phyloP scores from a whole-genome alignment of 2,329 filamentous ascomycete species.

The Beauveria sp. region DNA sequence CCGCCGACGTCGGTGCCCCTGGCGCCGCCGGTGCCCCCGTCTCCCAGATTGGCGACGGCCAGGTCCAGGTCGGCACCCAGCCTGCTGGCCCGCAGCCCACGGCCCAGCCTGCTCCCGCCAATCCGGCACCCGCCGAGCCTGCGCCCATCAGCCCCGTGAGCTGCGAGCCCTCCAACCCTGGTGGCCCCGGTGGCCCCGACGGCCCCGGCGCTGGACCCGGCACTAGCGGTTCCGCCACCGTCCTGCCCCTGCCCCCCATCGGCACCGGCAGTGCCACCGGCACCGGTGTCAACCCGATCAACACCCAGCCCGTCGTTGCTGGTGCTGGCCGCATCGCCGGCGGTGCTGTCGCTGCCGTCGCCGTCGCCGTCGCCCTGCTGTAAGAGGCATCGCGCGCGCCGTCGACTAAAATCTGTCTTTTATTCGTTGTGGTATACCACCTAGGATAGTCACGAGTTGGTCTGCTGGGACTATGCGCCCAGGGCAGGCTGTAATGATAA shows the following conservation, averaged over 20 bases:
- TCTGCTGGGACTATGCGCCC: not conserved
- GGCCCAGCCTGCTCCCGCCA: not conserved
- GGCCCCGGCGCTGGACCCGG: no score
- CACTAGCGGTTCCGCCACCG: not conserved
- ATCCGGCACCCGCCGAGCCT: not conserved
- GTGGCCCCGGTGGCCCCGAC: not conserved
- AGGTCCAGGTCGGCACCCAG: conserved; percentile 2
- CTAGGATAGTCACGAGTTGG: not conserved
- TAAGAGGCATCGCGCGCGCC: not conserved
- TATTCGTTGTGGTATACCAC: not conserved
- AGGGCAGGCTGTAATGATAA: not conserved
- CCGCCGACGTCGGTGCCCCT: not conserved
- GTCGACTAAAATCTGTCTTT: not conserved
- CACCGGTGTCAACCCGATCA: not conserved
- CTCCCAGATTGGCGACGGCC: not conserved
- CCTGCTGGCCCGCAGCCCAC: not conserved
- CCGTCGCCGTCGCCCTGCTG: not conserved
- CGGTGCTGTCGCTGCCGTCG: not conserved
- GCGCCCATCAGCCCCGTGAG: not conserved
- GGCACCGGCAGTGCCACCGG: not conserved
- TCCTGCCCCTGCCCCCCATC: not conserved
- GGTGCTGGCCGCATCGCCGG: not conserved
- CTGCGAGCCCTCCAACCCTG: not conserved
- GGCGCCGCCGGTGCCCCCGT: not conserved
- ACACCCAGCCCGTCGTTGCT: not conserved